A percentile compares a stretch with the other conserved stretches of the same genome.
phyloP scores from a whole-genome alignment of 371 early-diverging fungal species.

The Lichtheimia hyalospora region DNA sequence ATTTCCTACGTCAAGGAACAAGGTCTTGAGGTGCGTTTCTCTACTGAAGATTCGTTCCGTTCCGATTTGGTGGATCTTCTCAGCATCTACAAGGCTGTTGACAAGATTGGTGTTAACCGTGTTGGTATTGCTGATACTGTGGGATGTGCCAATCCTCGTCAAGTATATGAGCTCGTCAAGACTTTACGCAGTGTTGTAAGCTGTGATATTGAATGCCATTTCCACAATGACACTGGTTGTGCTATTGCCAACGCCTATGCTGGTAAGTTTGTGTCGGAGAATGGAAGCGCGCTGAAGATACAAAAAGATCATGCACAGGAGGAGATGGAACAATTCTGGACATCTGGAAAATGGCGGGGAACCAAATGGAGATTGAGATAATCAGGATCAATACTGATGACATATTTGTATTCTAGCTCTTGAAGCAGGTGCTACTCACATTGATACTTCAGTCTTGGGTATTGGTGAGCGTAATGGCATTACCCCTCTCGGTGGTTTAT shows the following conservation, averaged over 20 bases:
- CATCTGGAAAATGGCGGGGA: too few relatives aligned
- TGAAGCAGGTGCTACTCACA: constrained; percentile 95
- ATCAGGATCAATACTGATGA: too few relatives aligned
- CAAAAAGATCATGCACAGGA: too few relatives aligned
- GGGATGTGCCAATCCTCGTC: constrained; percentile 94
- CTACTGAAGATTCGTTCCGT: constrained; percentile 95
- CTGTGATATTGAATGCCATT: constrained; percentile 96
- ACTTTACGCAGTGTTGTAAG: constrained; percentile 89
- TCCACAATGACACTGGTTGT: constrained; percentile 97
- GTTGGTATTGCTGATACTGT: constrained; percentile 98
- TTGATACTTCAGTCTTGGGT: constrained; percentile 94
- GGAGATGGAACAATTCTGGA: too few relatives aligned
- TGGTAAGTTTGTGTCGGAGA: constrained; percentile 15
- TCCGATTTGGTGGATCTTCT: constrained; percentile 91
- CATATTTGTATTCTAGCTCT: constrained; percentile 49
- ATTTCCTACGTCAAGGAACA: constrained; percentile 89
- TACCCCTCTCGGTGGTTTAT: constrained; percentile 89
- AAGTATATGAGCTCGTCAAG: constrained; percentile 92
- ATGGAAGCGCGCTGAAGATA: too few relatives aligned
- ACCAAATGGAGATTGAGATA: too few relatives aligned
- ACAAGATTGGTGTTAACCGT: constrained; percentile 92
- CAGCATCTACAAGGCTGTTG: constrained; percentile 91
- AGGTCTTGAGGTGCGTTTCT: constrained; percentile 94
- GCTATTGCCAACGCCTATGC: constrained; percentile 95
- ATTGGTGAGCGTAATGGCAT: constrained; percentile 98